Base-by-base conservation (phyloP, 2,329 filamentous ascomycete species). In the Lasiodiplodia gonubiensis region DNA sequence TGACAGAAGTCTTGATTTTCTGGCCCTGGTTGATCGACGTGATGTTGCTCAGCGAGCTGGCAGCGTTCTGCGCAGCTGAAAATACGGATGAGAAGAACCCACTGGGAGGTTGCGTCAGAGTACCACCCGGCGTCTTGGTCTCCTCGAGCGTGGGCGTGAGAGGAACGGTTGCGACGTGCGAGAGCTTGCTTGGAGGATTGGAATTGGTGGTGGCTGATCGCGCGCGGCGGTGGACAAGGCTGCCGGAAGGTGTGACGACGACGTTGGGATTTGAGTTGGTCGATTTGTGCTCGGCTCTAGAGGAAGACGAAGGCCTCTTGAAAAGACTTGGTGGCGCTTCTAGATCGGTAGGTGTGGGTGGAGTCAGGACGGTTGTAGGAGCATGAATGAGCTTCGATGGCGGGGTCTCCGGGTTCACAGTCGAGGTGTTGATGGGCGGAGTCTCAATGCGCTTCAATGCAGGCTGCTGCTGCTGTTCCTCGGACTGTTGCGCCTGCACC, bases 71-170 rank as follows among this genome's bases (percentile, higher is more conserved):
- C 21, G 95, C 95, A 54, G 91, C 94, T 49, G 93, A 94, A 70
- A 99, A 88, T 75, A 99, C 92, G 30, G 92, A 94, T 4, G 93
- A 97, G 80, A 99, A 98, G 82, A 99, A 98, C 0, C 93, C 90
- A 46, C 78, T 78, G 60, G 80, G 79, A 37, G 79, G 81, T 48
- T 77, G 76, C 35, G 80, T 79, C n/a, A 82, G 77, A 55, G 86
- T 83, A 66, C 87, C 85, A 35, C 86, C 83, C 39, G 88, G 74
- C 72, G 86, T 84, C 69, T 87, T 88, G n/a, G 82, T 76, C 72
- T 89, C 89, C 77, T 97, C 94, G 46, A 88, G 84, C 0, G 90
- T 91, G 8, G 93, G 92, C 3, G 93, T 92, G 64, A 95, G 82
- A 10, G 93, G 90, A 18, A 76, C 73, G 49, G 74, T 70, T 86